Evolutionary conservation across 305 asterid species (phyloP), one percentile per base, ranked within the genome.

Genomic region (Plantago coronopus): DNA sequence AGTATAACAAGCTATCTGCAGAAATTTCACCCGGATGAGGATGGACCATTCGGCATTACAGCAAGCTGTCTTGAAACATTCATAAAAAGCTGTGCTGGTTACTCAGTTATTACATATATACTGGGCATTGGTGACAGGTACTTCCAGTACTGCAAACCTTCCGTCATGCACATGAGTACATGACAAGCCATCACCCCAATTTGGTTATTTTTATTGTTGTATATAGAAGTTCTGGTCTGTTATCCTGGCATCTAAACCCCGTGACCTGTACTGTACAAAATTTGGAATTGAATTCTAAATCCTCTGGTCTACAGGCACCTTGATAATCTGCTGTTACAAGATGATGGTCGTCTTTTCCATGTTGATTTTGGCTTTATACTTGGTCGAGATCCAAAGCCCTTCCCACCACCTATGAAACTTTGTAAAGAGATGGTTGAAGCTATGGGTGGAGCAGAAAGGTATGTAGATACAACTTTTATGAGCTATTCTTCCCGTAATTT

Each of bases 351-450:
- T 38, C 94, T 93, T 45, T 93, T 93, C 67, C 99, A 93, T 57
- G 99, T 93, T 45, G 99, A 93, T 82, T 93, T 93, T 69, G 99
- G 96, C 60, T 93, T 83, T 53, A 93, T 93, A 73, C 88, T 93
- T 18, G 99, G 99, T 67, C 82, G 89, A 69, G 99, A 93, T 82
- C 97, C 97, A 48, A 93, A 93, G 78, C 99, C 99, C 43, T 93
- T 93, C 75, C 99, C 99, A 37, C 97, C 99, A 7, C 99, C 99
- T 56, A 93, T 93, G 99, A 93, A 93, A 72, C 99, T 93, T 46
- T 93, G 99, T 79, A 93, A 93, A 79, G 99, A 93, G 83, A 93
- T 93, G 99, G 99, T 93, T 56, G 99, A 93, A 80, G 99, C 99
- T 45, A 93, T 93, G 97, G 99, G 97, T 29, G 99, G 99, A 70